Percentiles rank a stretch among this genome's conserved stretches.
phyloP scores from a whole-genome alignment of 2,329 filamentous ascomycete species.

The Chrysoporthe austroafricana region DNA sequence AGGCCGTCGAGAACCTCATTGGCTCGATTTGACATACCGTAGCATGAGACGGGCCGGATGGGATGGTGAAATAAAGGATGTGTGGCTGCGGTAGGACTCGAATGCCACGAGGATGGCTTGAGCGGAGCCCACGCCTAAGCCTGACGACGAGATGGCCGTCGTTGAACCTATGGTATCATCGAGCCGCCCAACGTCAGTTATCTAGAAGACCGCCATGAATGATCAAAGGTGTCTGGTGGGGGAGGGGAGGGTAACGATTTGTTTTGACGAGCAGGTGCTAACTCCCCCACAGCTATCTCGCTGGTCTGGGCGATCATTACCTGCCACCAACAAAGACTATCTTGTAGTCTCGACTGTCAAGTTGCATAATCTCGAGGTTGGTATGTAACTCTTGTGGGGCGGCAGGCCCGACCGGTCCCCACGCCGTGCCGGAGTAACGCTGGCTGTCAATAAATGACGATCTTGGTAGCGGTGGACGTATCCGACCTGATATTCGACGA shows the following conservation, averaged over 20 bases:
- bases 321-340: background rate
- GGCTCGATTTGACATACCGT: background rate
- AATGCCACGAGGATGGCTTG: no score
- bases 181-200: background rate
- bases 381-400: background rate
- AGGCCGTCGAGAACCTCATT: background rate
- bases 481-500: background rate
- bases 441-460: background rate
- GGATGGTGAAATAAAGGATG: background rate
- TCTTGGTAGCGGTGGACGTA: background rate
- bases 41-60: background rate
- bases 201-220: no score
- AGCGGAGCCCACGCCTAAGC: background rate
- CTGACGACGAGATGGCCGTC: background rate
- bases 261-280: background rate
- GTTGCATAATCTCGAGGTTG: background rate
- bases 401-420: background rate
- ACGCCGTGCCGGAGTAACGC: background rate
- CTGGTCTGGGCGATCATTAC: background rate
- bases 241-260: background rate
- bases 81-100: no score
- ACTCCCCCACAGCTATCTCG: background rate
- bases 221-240: no score
- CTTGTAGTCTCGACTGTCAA: background rate
- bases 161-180: background rate